Evolutionary conservation across 208 protist genomes (phyloP).

Genomic region (Porcisia deanei): DNA sequence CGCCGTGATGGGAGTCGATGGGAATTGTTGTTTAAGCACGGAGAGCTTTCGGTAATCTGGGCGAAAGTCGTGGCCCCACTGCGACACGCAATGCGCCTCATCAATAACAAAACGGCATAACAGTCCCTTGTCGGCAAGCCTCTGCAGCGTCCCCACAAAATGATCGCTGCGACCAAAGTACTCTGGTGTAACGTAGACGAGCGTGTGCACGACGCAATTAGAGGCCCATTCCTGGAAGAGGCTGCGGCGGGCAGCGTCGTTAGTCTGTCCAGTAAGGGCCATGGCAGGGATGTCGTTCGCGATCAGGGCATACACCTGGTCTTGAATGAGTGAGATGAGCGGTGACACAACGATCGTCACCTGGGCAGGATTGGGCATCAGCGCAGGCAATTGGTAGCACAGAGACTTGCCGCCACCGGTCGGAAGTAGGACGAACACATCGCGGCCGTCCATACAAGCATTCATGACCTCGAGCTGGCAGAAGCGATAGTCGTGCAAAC

Average conservation of each 20-base stretch:
- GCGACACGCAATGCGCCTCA: conserved; percentile 97
- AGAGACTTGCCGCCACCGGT: conserved; percentile 97
- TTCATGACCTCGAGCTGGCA: conserved; percentile 96
- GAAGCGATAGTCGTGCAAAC: conserved; percentile 88
- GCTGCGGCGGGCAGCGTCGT: conserved; percentile 47
- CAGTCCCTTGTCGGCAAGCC: conserved; percentile 51
- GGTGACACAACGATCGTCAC: conserved; percentile 95
- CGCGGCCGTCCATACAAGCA: conserved; percentile 85
- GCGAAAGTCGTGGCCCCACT: conserved; percentile 98
- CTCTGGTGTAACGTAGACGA: conserved; percentile 90
- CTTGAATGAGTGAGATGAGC: conserved; percentile 97
- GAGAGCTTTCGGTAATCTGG: conserved; percentile 81
- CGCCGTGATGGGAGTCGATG: conserved; percentile 68
- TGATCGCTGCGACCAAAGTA: conserved; percentile 86
- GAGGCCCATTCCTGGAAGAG: conserved; percentile 75
- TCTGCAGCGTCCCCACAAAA: conserved; percentile 60
- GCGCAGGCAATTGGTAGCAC: conserved; percentile 95
- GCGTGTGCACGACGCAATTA: conserved; percentile 55
- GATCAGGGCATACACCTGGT: conserved; percentile 92
- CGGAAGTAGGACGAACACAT: conserved; percentile 95
- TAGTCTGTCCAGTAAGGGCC: conserved; percentile 79
- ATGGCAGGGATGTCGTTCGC: conserved; percentile 84
- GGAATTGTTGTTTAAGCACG: conserved; percentile 74
- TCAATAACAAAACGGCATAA: conserved; percentile 92
- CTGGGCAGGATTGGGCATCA: conserved; percentile 82